These are phyloP conservation scores for Penicillium freii DNA, from an alignment of 2,329 filamentous ascomycete species.

Conservation along the genomic window DNA sequence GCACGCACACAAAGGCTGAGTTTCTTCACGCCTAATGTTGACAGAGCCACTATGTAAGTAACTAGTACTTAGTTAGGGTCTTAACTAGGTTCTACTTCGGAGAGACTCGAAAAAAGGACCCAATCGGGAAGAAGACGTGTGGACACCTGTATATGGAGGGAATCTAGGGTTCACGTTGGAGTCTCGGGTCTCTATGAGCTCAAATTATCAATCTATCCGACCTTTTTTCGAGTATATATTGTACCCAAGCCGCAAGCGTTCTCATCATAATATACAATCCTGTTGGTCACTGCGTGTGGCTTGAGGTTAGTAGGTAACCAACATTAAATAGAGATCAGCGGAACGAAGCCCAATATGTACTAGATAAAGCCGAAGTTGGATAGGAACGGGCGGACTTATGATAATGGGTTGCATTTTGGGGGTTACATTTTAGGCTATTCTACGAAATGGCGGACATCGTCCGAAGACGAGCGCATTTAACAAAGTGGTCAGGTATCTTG, in stretches of 20 bases:
- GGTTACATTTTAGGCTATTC: constrained; percentile 12
- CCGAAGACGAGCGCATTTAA: neutral
- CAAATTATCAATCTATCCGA: neutral
- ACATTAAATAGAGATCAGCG: neutral
- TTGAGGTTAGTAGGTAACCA: neutral
- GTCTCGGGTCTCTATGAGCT: neutral
- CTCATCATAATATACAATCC: neutral
- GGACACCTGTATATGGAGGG: neutral
- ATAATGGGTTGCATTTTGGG: neutral
- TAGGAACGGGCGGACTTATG: neutral
- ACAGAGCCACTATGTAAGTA: neutral
- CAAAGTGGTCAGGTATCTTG: neutral
- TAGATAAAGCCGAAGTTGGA: neutral
- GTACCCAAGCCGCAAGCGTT: neutral
- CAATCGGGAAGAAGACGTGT: neutral
- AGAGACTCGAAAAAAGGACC: neutral
- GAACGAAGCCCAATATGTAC: neutral
- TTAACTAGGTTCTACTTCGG: neutral
- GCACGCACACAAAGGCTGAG: neutral
- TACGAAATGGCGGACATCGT: neutral
- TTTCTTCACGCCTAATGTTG: neutral
- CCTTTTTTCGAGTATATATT: neutral
- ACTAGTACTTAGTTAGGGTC: no score
- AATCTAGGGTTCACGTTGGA: neutral
- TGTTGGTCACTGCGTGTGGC: neutral